Conservation (phyloP, 2,329 filamentous ascomycete genomes). For the Nemania serpens region DNA sequence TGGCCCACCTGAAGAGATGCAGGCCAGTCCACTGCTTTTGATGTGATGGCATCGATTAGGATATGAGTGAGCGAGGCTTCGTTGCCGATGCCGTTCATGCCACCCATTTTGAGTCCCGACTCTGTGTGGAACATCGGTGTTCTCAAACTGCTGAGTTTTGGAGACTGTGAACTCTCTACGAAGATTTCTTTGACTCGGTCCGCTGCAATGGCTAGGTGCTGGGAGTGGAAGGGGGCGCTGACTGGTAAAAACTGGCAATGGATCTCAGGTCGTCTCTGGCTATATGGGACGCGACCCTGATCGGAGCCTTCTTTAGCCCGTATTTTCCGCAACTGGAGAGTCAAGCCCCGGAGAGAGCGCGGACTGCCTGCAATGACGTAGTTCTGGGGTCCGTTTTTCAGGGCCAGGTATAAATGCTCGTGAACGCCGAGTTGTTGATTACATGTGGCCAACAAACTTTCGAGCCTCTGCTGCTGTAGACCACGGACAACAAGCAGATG, state of each 20-base stretch:
- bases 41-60: slow-evolving; percentile 17
- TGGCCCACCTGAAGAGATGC: neutral
- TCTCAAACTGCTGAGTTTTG: slow-evolving; percentile 52
- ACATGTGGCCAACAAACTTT: slow-evolving; percentile 93
- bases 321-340: slow-evolving; percentile 1
- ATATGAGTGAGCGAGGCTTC: neutral
- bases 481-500: slow-evolving; percentile 98
- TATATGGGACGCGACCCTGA: slow-evolving; percentile 91
- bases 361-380: slow-evolving; percentile 84
- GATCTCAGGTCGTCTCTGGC: slow-evolving; percentile 93
- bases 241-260: slow-evolving; percentile 97
- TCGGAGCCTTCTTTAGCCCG: slow-evolving; percentile 57
- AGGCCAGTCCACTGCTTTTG: slow-evolving; percentile 21
- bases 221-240: slow-evolving; percentile 96
- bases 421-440: slow-evolving; percentile 94
- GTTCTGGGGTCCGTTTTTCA: slow-evolving; percentile 95
- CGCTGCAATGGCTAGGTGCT: slow-evolving; percentile 82
- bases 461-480: slow-evolving; percentile 80
- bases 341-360: slow-evolving; percentile 1
- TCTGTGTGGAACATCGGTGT: slow-evolving; percentile 86
- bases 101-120: slow-evolving; percentile 8
- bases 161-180: neutral
- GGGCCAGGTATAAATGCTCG: slow-evolving; percentile 89
- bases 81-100: neutral
- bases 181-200: slow-evolving; percentile 67